phyloP scores from a whole-genome alignment of 1,284 basidiomycete genomes.

The Apiotrichum akiyoshidainum region DNA sequence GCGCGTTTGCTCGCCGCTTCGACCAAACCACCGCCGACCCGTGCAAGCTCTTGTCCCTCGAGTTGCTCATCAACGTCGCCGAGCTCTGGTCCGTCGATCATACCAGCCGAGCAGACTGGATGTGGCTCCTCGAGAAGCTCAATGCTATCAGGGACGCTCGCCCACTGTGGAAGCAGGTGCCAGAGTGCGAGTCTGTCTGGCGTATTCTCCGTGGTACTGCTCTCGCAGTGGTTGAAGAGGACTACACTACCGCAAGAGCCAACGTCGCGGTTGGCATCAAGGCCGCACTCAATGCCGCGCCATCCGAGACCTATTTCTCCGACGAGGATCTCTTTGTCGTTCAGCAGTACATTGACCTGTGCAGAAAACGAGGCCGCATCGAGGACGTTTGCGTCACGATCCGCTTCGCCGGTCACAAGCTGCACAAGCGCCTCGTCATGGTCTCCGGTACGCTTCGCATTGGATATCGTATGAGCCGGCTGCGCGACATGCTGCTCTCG shows the following conservation, averaged over 20 bases:
- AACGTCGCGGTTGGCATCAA: conserved; percentile 6
- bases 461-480: neutral
- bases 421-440: conserved; percentile 10
- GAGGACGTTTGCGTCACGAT: conserved; percentile 9
- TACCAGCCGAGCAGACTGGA: conserved; percentile 9
- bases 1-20: conserved; percentile 2
- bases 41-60: neutral
- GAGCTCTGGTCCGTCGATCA: neutral
- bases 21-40: neutral
- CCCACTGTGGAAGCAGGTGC: conserved; percentile 8
- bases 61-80: neutral
- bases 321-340: neutral
- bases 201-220: conserved; percentile 9
- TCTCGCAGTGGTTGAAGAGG: neutral
- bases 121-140: conserved; percentile 12
- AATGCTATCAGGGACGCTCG: neutral
- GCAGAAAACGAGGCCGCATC: neutral
- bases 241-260: conserved; percentile 4
- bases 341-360: conserved; percentile 6
- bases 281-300: neutral
- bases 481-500: conserved; percentile 3
- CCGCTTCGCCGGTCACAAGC: neutral
- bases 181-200: neutral
- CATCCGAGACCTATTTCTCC: neutral
- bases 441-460: no score